Conservation (phyloP, 345 rosid species). For the Camelina laxa region DNA sequence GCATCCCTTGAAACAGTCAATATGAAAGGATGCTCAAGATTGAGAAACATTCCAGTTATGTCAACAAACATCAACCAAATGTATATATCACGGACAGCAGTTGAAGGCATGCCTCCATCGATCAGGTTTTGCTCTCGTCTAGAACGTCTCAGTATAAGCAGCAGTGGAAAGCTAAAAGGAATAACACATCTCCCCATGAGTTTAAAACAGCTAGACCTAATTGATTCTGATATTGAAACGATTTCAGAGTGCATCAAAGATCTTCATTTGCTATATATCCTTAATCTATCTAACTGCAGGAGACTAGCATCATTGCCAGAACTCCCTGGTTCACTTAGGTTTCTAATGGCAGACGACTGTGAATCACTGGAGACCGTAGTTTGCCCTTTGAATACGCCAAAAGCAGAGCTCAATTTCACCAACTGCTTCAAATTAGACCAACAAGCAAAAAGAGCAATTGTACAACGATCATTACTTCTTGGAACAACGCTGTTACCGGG, state of each 20-base stretch:
- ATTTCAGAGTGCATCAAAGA: constrained; percentile 9
- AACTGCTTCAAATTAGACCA: constrained; percentile 7
- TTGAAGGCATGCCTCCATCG: constrained; percentile 10
- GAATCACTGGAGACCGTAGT: constrained; percentile 9
- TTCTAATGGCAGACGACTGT: background rate
- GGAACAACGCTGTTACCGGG: background rate
- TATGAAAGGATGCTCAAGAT: constrained; percentile 18
- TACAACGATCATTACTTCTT: too few species aligned
- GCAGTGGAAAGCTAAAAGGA: background rate
- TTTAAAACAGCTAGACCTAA: background rate
- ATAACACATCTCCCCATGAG: constrained; percentile 21
- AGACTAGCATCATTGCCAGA: constrained; percentile 26
- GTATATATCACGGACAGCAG: background rate
- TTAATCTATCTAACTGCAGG: background rate
- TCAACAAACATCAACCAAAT: background rate
- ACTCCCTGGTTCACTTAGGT: background rate
- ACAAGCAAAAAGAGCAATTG: background rate
- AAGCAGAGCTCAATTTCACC: background rate
- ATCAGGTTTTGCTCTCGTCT: background rate
- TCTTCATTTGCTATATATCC: background rate
- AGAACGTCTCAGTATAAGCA: rapidly evolving
- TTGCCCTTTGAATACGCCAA: background rate
- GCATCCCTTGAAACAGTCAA: background rate
- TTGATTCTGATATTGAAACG: background rate
- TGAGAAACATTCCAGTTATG: constrained; percentile 36